Percentiles rank a stretch among this genome's conserved stretches.
Evolutionary conservation across 441 rosid genomes (phyloP).

Genomic region (Gossypium davidsonii): DNA sequence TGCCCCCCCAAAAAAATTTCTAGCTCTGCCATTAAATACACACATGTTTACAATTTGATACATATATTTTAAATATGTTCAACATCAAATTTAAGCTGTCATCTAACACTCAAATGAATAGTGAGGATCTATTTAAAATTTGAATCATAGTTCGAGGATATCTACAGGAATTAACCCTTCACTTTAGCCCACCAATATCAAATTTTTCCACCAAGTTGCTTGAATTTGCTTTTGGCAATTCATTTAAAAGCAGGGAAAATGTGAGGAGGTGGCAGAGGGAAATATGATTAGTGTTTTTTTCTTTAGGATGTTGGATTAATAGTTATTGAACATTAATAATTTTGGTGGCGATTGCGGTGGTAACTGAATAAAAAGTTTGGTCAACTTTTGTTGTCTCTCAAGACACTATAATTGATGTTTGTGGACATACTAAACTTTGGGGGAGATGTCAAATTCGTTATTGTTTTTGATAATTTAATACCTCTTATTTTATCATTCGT

Average conservation of each 20-base stretch:
- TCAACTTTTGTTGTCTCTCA: constrained; percentile 44
- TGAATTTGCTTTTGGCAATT: neutral
- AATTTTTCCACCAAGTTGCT: neutral
- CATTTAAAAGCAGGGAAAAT: neutral
- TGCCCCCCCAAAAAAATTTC: too few relatives aligned
- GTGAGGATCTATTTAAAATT: too few relatives aligned
- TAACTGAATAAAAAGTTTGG: constrained; percentile 20
- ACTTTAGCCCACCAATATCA: neutral
- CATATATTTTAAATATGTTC: too few relatives aligned
- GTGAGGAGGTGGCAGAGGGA: neutral
- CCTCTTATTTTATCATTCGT: too few relatives aligned
- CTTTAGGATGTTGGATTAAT: neutral
- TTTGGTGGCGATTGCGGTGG: constrained; percentile 29
- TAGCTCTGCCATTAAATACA: too few relatives aligned
- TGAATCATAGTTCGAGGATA: too few relatives aligned
- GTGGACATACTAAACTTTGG: neutral
- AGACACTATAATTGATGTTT: neutral
- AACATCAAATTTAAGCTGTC: too few relatives aligned
- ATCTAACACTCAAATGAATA: too few relatives aligned
- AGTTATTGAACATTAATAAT: constrained; percentile 49
- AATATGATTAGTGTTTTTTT: constrained; percentile 27
- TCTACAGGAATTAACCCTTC: too few relatives aligned
- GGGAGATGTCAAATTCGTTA: too few relatives aligned
- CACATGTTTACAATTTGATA: too few relatives aligned
- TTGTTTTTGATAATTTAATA: too few relatives aligned